A percentile compares a stretch with the other conserved stretches of the same genome.
Evolutionary conservation across 352 stramenopile genomes (phyloP).

Genomic region (Phytophthora pseudosyringae): DNA sequence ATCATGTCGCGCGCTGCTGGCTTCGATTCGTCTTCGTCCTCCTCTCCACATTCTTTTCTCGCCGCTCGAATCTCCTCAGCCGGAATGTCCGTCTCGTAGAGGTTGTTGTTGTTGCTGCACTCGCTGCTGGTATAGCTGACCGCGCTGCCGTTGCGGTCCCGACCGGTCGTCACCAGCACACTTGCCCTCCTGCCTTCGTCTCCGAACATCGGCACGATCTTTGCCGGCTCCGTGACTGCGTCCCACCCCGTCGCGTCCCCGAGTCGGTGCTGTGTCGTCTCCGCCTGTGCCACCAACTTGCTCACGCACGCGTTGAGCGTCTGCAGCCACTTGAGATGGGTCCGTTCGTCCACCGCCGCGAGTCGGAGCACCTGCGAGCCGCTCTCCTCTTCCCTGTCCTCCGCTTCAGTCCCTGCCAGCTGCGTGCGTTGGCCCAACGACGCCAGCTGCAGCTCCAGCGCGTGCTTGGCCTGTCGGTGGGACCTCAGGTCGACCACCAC

Average conservation of each 20-base stretch:
- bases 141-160: slow-evolving; percentile 29
- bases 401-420: slow-evolving; percentile 2
- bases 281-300: slow-evolving; percentile 45
- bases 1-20: slow-evolving; percentile 7
- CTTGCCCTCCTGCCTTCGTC: slow-evolving; percentile 34
- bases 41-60: slow-evolving; percentile 28
- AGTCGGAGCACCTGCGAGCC: slow-evolving; percentile 46
- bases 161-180: slow-evolving; percentile 21
- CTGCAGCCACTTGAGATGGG: slow-evolving; percentile 56
- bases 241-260: slow-evolving; percentile 26
- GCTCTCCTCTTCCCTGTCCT: slow-evolving; percentile 11
- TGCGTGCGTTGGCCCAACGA: slow-evolving; percentile 24
- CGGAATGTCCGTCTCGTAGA: slow-evolving; percentile 32
- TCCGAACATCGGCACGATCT: slow-evolving; percentile 35
- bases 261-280: slow-evolving; percentile 31
- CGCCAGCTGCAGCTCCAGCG: slow-evolving; percentile 55
- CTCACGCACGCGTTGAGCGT: slow-evolving; percentile 56
- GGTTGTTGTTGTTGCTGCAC: slow-evolving; percentile 41
- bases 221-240: slow-evolving; percentile 33
- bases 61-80: slow-evolving; percentile 42
- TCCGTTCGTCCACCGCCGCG: slow-evolving; percentile 35
- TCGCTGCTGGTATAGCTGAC: slow-evolving; percentile 48
- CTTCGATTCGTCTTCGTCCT: slow-evolving; percentile 29
- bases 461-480: slow-evolving; percentile 52
- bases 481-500: slow-evolving; percentile 56